Percentiles rank a stretch among this genome's conserved stretches.
These are phyloP conservation scores for Xylaria venustula DNA, from an alignment of 495 filamentous ascomycete species.

Conservation along the genomic window DNA sequence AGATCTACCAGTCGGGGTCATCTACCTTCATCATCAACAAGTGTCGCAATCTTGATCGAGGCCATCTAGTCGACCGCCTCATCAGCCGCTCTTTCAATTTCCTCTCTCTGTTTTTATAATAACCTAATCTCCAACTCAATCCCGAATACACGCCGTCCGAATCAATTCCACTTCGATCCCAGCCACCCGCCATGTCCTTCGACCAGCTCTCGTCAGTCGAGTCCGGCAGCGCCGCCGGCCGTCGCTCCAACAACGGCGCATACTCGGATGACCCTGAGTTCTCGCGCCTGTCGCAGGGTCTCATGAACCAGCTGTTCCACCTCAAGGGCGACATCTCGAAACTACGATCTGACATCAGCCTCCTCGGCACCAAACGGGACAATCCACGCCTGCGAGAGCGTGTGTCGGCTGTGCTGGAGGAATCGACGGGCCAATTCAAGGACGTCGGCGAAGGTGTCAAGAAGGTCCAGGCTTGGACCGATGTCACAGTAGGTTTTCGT, in stretches of 20 bases:
- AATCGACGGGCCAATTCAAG: constrained; percentile 84
- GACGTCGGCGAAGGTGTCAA: constrained; percentile 90
- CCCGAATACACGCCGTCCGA: too few species aligned
- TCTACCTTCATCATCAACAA: not conserved
- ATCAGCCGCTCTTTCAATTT: constrained; percentile 2
- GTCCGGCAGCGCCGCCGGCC: constrained; percentile 48
- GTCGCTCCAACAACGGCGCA: constrained; percentile 47
- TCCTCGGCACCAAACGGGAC: constrained; percentile 86
- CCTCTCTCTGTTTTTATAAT: not conserved
- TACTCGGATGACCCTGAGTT: constrained; percentile 96
- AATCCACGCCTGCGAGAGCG: constrained; percentile 88
- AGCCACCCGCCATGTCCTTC: constrained; percentile 72
- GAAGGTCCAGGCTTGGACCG: constrained; percentile 86
- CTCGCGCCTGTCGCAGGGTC: constrained; percentile 70
- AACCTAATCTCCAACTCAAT: too few species aligned
- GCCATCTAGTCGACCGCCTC: not conserved
- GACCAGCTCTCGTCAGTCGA: constrained; percentile 81
- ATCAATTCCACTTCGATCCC: not conserved
- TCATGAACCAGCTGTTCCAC: constrained; percentile 82
- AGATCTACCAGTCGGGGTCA: too few species aligned
- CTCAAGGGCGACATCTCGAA: constrained; percentile 83
- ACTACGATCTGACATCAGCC: constrained; percentile 73
- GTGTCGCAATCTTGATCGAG: not conserved
- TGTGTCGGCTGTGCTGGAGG: constrained; percentile 80
- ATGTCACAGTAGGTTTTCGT: constrained; percentile 71